Percentiles rank a stretch among this genome's conserved stretches.
These are phyloP conservation scores for Aspergillus ochraceus DNA, from an alignment of 2,329 filamentous ascomycete species.

Conservation along the genomic window DNA sequence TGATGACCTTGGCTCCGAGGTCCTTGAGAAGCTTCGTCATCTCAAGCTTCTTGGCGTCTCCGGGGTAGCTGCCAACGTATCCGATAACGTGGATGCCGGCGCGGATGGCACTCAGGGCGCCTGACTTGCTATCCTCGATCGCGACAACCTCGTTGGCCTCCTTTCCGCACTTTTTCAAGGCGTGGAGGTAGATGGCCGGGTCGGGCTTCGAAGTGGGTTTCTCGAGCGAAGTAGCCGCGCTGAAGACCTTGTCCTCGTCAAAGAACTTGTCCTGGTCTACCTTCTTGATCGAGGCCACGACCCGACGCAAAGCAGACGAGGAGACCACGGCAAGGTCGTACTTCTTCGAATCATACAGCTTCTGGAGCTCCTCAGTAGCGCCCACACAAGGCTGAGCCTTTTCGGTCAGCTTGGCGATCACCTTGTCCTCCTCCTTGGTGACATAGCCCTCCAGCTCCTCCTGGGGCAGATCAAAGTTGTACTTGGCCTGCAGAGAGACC, in stretches of 20 bases:
- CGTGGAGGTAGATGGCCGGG: conserved; percentile 81
- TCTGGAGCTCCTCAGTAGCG: conserved; percentile 66
- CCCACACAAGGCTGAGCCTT: conserved; percentile 68
- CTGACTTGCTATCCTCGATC: conserved; percentile 86
- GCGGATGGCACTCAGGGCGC: conserved; percentile 72
- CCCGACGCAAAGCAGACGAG: conserved; percentile 74
- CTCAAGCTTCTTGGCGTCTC: conserved; percentile 59
- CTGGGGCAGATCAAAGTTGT: conserved; percentile 67
- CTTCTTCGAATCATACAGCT: conserved; percentile 60
- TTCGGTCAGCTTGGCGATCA: conserved; percentile 75
- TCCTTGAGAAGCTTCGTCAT: conserved; percentile 64
- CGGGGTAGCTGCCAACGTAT: conserved; percentile 77
- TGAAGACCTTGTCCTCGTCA: conserved; percentile 71
- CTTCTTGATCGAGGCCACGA: conserved; percentile 75
- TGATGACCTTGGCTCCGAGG: conserved; percentile 64
- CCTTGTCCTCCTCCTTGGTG: conserved; percentile 73
- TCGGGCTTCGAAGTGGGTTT: conserved; percentile 88
- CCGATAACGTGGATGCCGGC: conserved; percentile 79
- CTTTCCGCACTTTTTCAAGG: conserved; percentile 71
- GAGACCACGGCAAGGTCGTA: conserved; percentile 80
- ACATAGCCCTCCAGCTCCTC: conserved; percentile 75
- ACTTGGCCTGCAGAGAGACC: conserved; percentile 69
- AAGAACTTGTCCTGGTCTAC: conserved; percentile 81
- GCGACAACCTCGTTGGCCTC: conserved; percentile 71
- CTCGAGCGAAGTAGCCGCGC: conserved; percentile 74